These are phyloP conservation scores for Jackrogersella multiformis DNA, from an alignment of 495 filamentous ascomycete species.

Conservation along the genomic window DNA sequence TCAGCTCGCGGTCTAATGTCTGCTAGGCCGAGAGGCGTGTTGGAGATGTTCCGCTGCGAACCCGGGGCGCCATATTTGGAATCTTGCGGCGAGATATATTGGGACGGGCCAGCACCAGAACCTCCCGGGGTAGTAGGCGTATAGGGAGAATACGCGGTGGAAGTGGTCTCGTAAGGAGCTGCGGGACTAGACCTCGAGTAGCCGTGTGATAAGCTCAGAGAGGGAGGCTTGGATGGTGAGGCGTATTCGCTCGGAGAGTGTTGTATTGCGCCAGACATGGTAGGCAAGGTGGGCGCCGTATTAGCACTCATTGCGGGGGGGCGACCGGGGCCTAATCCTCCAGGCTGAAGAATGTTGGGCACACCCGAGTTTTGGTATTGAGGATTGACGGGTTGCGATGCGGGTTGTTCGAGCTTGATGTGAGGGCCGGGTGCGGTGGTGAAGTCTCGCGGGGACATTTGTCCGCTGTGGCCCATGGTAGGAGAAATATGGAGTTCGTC, in stretches of 20 bases:
- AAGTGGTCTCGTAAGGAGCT: constrained; percentile 62
- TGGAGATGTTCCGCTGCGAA: constrained; percentile 75
- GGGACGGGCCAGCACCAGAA: constrained; percentile 53
- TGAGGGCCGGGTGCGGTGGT: constrained; percentile 59
- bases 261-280: constrained; percentile 61
- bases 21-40: constrained; percentile 88
- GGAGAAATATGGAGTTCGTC: constrained; percentile 85
- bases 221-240: constrained; percentile 71
- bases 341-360: constrained; percentile 77
- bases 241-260: constrained; percentile 69
- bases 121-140: constrained; percentile 70
- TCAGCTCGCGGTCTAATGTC: constrained; percentile 87
- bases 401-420: constrained; percentile 71
- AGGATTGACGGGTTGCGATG: constrained; percentile 57
- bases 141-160: constrained; percentile 77
- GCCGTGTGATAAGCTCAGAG: constrained; percentile 66
- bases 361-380: constrained; percentile 66
- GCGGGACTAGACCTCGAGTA: constrained; percentile 89
- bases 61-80: constrained; percentile 73
- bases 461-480: constrained; percentile 58
- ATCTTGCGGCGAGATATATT: constrained; percentile 74
- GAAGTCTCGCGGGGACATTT: constrained; percentile 61
- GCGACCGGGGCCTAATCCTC: constrained; percentile 60
- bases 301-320: constrained; percentile 74
- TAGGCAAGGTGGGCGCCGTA: constrained; percentile 76